A percentile compares a stretch with the other conserved stretches of the same genome.
Evolutionary conservation across 2,329 filamentous ascomycete species (phyloP).

Genomic region (Rugonectria rugulosa): DNA sequence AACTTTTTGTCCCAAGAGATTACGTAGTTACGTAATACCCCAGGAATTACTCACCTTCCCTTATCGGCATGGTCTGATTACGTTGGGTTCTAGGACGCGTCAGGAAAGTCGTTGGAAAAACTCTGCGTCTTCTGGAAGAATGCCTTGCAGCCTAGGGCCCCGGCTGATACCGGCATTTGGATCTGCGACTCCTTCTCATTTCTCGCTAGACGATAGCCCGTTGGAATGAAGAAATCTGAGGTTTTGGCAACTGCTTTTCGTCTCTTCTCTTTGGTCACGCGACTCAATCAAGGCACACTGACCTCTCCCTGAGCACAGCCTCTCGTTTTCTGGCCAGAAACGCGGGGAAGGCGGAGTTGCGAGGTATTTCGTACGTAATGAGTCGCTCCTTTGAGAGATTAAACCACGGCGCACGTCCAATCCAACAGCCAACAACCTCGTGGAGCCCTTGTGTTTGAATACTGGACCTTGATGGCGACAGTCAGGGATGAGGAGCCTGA

Average conservation of each 20-base stretch:
- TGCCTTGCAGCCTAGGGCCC: not conserved
- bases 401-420: not conserved
- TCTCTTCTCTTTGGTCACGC: not conserved
- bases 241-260: not conserved
- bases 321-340: not conserved
- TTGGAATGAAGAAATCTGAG: too few species aligned
- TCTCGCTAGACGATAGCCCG: too few species aligned
- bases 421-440: not conserved
- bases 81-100: not conserved
- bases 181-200: too few species aligned
- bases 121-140: too few species aligned
- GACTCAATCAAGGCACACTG: not conserved
- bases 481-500: not conserved
- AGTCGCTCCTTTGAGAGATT: not conserved
- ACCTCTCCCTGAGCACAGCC: not conserved
- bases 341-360: not conserved
- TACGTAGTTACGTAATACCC: not conserved
- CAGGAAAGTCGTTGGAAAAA: not conserved
- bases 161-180: too few species aligned
- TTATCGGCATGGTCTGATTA: not conserved
- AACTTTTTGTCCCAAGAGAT: too few species aligned
- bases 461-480: not conserved
- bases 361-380: constrained; percentile 1
- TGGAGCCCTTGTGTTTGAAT: not conserved
- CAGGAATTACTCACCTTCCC: not conserved